Conservation (phyloP, 208 protist genomes). For the Acanthamoeba culbertsoni region DNA sequence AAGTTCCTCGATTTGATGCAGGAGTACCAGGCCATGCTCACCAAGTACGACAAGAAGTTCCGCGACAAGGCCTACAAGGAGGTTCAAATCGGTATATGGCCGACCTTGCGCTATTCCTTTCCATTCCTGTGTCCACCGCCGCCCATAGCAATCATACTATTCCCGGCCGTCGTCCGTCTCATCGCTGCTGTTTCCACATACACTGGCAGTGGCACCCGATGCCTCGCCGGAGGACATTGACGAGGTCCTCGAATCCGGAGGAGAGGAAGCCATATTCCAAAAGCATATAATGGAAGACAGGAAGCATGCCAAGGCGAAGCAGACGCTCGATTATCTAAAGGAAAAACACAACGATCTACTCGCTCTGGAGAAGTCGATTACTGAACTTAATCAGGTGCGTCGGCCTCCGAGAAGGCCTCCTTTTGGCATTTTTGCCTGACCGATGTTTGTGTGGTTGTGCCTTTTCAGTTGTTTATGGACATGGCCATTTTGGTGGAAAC, state of each 20-base stretch:
- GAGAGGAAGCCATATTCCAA: conserved; percentile 28
- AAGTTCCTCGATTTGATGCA: conserved; percentile 47
- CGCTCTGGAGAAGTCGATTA: conserved; percentile 12
- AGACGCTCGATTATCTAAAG: conserved; percentile 36
- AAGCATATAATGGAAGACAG: conserved; percentile 49
- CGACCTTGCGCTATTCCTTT: neutral
- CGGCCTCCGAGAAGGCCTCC: neutral
- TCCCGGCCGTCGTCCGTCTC: too few species aligned
- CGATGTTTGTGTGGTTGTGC: neutral
- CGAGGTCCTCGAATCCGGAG: neutral
- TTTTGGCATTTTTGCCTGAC: neutral
- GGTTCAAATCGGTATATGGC: neutral
- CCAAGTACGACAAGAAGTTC: conserved; percentile 46
- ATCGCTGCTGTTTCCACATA: too few species aligned
- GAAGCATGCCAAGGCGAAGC: conserved; percentile 22
- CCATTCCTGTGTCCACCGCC: neutral
- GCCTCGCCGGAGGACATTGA: conserved; percentile 33
- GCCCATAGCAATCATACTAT: too few species aligned
- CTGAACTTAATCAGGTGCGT: neutral
- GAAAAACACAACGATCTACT: conserved; percentile 44
- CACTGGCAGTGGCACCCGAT: conserved; percentile 19
- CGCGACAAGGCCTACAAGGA: neutral
- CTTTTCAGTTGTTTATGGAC: conserved; percentile 33
- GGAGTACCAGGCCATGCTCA: conserved; percentile 53
- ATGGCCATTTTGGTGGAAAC: conserved; percentile 40